Percentiles rank a stretch among this genome's conserved stretches.
These are phyloP conservation scores for Gracilaria vermiculophylla DNA, from an alignment of 23 red algal genomes.

Conservation along the genomic window DNA sequence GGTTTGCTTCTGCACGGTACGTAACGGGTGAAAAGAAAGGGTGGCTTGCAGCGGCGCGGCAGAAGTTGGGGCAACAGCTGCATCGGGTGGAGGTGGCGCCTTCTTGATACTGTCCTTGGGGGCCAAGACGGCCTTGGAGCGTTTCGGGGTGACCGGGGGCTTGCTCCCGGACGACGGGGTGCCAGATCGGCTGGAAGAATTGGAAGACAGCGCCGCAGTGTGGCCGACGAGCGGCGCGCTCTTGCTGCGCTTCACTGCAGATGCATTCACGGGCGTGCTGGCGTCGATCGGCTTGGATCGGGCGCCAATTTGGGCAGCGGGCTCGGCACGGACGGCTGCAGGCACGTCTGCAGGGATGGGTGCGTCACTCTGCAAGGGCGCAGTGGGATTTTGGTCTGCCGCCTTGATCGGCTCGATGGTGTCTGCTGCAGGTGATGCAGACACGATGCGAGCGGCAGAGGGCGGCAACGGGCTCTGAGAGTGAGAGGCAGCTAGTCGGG, in stretches of 20 bases:
- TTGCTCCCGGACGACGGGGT: constrained; percentile 13
- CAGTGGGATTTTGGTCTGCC: too few species aligned
- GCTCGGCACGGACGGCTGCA: not conserved
- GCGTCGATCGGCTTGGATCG: too few species aligned
- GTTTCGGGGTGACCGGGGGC: constrained; percentile 15
- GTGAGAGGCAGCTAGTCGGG: too few species aligned
- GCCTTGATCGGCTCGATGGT: too few species aligned
- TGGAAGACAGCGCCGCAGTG: not conserved
- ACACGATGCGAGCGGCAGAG: not conserved
- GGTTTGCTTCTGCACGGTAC: not conserved
- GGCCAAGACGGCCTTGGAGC: not conserved
- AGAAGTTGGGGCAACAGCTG: not conserved
- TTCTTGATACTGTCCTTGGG: constrained; percentile 11
- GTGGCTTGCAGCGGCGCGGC: not conserved
- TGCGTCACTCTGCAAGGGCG: too few species aligned
- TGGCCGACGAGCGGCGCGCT: not conserved
- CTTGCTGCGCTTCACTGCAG: not conserved
- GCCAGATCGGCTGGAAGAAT: constrained; percentile 16
- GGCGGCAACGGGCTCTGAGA: too few species aligned
- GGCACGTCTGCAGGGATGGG: not conserved
- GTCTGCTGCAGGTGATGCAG: not conserved
- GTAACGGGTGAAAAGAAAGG: not conserved
- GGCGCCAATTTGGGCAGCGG: too few species aligned
- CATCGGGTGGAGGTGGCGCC: not conserved
- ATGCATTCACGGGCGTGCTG: too few species aligned